phyloP scores from a whole-genome alignment of 108 stramenopile species.

The Nitzschia sp. region DNA sequence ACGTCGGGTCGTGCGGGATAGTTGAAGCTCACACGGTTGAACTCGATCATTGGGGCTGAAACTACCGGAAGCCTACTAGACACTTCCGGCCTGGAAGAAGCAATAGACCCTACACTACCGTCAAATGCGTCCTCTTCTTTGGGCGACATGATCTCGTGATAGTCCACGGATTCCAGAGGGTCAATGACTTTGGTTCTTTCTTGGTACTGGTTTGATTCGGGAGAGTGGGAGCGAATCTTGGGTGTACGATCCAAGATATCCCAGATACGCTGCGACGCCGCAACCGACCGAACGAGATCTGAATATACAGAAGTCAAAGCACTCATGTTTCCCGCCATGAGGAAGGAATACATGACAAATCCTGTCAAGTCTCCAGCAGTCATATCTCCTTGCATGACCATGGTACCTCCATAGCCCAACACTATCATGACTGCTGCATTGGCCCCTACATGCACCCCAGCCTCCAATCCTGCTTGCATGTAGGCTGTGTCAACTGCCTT shows the following conservation, averaged over 20 bases:
- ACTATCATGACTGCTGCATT: conserved; percentile 77
- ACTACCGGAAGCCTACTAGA: background rate
- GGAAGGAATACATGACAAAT: conserved; percentile 86
- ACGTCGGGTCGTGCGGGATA: conserved; percentile 87
- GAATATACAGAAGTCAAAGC: conserved; percentile 69
- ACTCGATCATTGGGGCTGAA: conserved; percentile 44
- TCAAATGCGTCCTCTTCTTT: background rate
- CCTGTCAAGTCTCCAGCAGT: conserved; percentile 79
- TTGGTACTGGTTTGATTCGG: background rate
- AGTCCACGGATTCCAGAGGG: conserved; percentile 4
- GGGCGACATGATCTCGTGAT: background rate
- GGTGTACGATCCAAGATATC: conserved; percentile 67
- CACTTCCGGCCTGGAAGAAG: background rate
- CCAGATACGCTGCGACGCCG: conserved; percentile 60
- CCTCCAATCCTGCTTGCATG: conserved; percentile 73
- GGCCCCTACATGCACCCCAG: conserved; percentile 64
- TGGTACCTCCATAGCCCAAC: conserved; percentile 75
- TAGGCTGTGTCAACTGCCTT: conserved; percentile 62
- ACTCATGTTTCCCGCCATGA: conserved; percentile 78
- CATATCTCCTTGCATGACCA: conserved; percentile 59
- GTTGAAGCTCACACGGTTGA: conserved; percentile 71
- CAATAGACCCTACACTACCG: background rate
- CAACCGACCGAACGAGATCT: conserved; percentile 65
- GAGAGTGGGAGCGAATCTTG: conserved; percentile 24
- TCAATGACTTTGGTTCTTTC: background rate